Evolutionary conservation across 208 protist genomes (phyloP).

Genomic region (Trypanosoma theileri): DNA sequence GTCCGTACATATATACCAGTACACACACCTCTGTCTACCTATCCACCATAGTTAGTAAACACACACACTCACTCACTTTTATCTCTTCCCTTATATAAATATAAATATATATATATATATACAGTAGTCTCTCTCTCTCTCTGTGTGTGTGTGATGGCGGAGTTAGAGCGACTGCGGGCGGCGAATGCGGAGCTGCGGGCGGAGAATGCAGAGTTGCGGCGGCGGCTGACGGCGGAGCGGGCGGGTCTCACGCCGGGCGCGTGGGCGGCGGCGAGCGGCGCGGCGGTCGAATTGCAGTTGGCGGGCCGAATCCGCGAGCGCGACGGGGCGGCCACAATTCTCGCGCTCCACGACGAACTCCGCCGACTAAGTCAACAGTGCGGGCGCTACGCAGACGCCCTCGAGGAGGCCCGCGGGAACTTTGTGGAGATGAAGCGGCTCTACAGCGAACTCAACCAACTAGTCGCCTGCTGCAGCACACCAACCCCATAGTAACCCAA

Average conservation of each 20-base stretch:
- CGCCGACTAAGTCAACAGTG: conserved; percentile 51
- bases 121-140: too few relatives aligned
- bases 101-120: too few relatives aligned
- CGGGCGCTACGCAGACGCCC: conserved; percentile 60
- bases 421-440: conserved; percentile 79
- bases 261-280: too few relatives aligned
- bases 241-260: too few relatives aligned
- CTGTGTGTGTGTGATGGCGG: neutral
- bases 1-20: neutral
- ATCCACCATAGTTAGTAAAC: too few relatives aligned
- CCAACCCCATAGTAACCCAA: neutral
- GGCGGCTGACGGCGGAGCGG: conserved; percentile 27
- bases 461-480: conserved; percentile 1
- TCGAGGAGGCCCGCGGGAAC: conserved; percentile 66
- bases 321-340: conserved; percentile 38
- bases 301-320: conserved; percentile 34
- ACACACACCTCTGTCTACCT: too few relatives aligned
- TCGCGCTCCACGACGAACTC: conserved; percentile 65
- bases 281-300: neutral
- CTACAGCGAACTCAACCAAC: conserved; percentile 51
- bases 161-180: conserved; percentile 42
- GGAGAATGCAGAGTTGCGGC: conserved; percentile 51
- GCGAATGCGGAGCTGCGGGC: conserved; percentile 21
- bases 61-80: too few relatives aligned
- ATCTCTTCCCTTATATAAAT: too few relatives aligned